Evolutionary conservation across 2,329 filamentous ascomycete species (phyloP).

Genomic region (Penicillium sp.): DNA sequence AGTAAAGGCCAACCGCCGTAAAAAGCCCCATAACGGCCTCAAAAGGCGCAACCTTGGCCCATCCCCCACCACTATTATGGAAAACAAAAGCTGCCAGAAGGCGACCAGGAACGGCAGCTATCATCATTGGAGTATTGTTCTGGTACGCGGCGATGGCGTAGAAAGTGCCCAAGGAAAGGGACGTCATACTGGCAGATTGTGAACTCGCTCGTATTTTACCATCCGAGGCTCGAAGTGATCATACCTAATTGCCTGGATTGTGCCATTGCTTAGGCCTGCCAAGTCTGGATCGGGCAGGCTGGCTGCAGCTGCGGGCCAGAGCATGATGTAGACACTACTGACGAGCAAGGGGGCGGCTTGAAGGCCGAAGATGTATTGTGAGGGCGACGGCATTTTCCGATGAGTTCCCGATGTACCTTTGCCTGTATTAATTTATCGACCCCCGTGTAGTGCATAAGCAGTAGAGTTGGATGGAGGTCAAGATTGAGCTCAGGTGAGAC

Average conservation of each 20-base stretch:
- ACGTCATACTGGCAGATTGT: constrained; percentile 11
- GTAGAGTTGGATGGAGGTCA: background rate
- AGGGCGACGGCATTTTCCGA: background rate
- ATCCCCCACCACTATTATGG: constrained; percentile 8
- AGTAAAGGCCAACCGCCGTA: constrained; percentile 14
- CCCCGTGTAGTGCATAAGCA: background rate
- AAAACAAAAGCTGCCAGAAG: constrained; percentile 16
- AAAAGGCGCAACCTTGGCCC: constrained; percentile 18
- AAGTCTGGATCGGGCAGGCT: constrained; percentile 12
- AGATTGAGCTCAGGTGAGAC: background rate
- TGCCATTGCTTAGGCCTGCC: constrained; percentile 10
- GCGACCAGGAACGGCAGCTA: constrained; percentile 14
- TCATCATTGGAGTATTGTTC: constrained; percentile 21
- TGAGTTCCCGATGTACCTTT: background rate
- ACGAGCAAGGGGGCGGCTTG: constrained; percentile 16
- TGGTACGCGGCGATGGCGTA: constrained; percentile 18
- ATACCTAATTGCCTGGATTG: constrained; percentile 20
- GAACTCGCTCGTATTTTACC: background rate
- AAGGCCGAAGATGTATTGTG: constrained; percentile 15
- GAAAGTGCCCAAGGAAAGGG: constrained; percentile 15
- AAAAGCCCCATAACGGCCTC: constrained; percentile 17
- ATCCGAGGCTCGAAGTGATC: background rate
- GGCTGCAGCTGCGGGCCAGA: constrained; percentile 12
- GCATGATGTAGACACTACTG: constrained; percentile 14
- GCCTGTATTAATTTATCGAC: background rate